Base-by-base conservation (phyloP, 192 early-diverging fungal species). In the Spinellus fusiger region DNA sequence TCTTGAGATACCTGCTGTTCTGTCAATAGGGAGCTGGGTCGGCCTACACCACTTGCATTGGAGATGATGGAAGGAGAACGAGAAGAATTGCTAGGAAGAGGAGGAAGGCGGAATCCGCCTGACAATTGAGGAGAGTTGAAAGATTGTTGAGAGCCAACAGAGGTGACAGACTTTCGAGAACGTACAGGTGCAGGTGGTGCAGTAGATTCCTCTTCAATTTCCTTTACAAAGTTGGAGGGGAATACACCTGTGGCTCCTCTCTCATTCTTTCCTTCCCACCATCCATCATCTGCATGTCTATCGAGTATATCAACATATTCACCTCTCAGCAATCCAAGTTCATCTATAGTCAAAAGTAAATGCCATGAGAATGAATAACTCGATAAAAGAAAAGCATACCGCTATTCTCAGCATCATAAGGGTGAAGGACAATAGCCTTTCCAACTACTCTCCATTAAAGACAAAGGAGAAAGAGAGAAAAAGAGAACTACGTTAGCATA, bases 261-360 rank as follows among this genome's bases (percentile, higher is more conserved):
- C 34, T 84, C 79, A 37, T 81, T 77, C 40, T 50, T 73, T 28
- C 81, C 81, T 51, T 59, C 62, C 76, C 74, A 80, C 81, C 81
- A 84, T 10, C 77, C 81, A 25, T 74, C 77, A 50, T 84, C 81
- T 1, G 50, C 74, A 34, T 68, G 57, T 47, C 71, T 66, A 53
- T 79, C 77, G 4, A 79, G 58, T 29, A 84, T 73, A 3, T 69
- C 59, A 13, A 84, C 56, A 26, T 69, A 65, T 49, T 73, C 66
- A 12, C 77, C 79, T 25, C 71, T 63, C 5, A 61, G 37, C 8
- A 83, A 35, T 15, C 60, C 49, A 34, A 83, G 66, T 59, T 83
- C 81, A 38, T 80, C 81, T 81, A 68, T n/a, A 23, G 13, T 5
- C n/a, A 25, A 26, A 5, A 15, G 4, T 8, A 33, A 18, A 26